These are phyloP conservation scores for Salix purpurea DNA, from an alignment of 345 rosid species.

Conservation along the genomic window DNA sequence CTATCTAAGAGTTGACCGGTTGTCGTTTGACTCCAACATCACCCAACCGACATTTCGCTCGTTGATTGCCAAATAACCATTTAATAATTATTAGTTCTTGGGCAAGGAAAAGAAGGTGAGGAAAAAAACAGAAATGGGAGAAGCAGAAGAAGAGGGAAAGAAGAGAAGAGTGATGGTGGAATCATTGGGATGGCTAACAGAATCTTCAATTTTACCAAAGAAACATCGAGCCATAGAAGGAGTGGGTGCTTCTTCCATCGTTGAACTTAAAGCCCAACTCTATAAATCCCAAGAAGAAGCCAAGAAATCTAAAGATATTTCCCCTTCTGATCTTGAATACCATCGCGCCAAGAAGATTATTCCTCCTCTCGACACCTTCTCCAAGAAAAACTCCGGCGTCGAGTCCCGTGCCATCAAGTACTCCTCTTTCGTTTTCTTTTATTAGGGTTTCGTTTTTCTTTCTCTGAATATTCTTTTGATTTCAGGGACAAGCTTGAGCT, in stretches of 20 bases:
- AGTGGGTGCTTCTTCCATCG: slow-evolving; percentile 76
- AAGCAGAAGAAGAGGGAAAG: slow-evolving; percentile 37
- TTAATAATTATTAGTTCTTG: neutral
- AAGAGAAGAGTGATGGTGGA: slow-evolving; percentile 68
- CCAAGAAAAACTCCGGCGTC: slow-evolving; percentile 74
- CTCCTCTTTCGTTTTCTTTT: neutral
- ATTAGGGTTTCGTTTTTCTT: neutral
- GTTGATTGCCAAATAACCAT: too few species aligned
- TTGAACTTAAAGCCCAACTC: slow-evolving; percentile 90
- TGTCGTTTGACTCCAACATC: too few species aligned
- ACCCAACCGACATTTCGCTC: too few species aligned
- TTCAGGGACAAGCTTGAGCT: slow-evolving; percentile 86
- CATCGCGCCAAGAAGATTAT: slow-evolving; percentile 75
- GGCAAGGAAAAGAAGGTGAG: neutral
- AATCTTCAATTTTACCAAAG: slow-evolving; percentile 84
- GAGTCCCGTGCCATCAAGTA: slow-evolving; percentile 73
- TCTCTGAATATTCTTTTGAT: neutral
- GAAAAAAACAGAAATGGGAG: slow-evolving; percentile 19
- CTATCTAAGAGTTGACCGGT: too few species aligned
- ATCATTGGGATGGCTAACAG: slow-evolving; percentile 94
- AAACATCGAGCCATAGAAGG: slow-evolving; percentile 85
- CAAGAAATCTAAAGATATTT: slow-evolving; percentile 54
- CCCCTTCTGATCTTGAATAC: slow-evolving; percentile 46
- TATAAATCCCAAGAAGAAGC: slow-evolving; percentile 83
- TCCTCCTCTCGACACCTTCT: slow-evolving; percentile 45